These are phyloP conservation scores for Aphanocladium album DNA, from an alignment of 2,329 filamentous ascomycete species.

Conservation along the genomic window DNA sequence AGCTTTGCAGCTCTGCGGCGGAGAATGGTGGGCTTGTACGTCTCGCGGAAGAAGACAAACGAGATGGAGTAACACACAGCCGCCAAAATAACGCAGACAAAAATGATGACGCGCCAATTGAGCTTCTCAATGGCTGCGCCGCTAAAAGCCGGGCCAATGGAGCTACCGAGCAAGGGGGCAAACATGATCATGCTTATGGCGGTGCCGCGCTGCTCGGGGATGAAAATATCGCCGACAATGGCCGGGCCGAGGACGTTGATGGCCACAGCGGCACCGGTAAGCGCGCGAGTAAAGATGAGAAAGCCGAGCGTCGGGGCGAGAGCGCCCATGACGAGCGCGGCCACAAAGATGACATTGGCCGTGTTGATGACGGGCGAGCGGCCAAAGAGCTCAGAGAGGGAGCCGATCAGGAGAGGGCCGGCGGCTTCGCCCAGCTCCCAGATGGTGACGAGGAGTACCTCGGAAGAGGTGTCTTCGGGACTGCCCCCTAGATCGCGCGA, in stretches of 20 bases:
- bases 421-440: conserved; percentile 64
- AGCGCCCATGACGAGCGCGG: conserved; percentile 43
- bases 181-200: conserved; percentile 54
- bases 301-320: conserved; percentile 39
- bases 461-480: conserved; percentile 39
- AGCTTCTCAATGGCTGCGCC: conserved; percentile 49
- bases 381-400: conserved; percentile 57
- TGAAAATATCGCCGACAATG: conserved; percentile 60
- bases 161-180: conserved; percentile 53
- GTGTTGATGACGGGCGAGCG: conserved; percentile 50
- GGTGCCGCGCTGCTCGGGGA: conserved; percentile 50
- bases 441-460: conserved; percentile 62
- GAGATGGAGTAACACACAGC: conserved; percentile 45
- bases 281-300: conserved; percentile 48
- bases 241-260: conserved; percentile 59
- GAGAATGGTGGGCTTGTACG: conserved; percentile 52
- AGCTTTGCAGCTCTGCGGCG: conserved; percentile 30
- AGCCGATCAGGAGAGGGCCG: conserved; percentile 56
- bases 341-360: conserved; percentile 47
- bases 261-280: conserved; percentile 59
- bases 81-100: conserved; percentile 45
- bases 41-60: conserved; percentile 51
- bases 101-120: conserved; percentile 51
- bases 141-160: conserved; percentile 50
- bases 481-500: conserved; percentile 40